A percentile compares a stretch with the other conserved stretches of the same genome.
Conservation (phyloP, 495 filamentous ascomycete species). For the Penicillium roqueforti region DNA sequence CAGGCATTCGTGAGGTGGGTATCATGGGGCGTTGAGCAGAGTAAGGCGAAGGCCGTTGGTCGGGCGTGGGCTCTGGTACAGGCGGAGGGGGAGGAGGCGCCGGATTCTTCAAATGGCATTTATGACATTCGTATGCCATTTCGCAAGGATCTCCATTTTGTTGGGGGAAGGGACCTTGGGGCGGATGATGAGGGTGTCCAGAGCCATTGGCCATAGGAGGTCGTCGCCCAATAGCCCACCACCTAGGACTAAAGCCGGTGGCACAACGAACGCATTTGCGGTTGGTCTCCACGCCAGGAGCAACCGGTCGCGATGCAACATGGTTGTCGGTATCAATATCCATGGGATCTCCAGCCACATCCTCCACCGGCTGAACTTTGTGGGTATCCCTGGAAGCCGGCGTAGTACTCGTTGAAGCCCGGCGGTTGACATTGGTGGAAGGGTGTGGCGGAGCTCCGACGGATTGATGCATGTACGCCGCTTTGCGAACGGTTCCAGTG, state of each 20-base stretch:
- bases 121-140: conserved; percentile 45
- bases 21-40: conserved; percentile 31
- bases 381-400: conserved; percentile 26
- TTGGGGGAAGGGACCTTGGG: conserved; percentile 25
- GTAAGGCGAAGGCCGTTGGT: conserved; percentile 38
- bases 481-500: conserved; percentile 89
- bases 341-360: conserved; percentile 30
- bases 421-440: conserved; percentile 27
- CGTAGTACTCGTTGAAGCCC: conserved; percentile 37
- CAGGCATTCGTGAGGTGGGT: conserved; percentile 29
- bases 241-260: conserved; percentile 38
- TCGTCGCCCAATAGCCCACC: conserved; percentile 40
- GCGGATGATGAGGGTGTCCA: conserved; percentile 22
- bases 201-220: conserved; percentile 31
- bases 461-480: conserved; percentile 58
- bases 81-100: conserved; percentile 15
- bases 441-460: conserved; percentile 33
- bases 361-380: conserved; percentile 29
- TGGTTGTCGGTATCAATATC: conserved; percentile 35
- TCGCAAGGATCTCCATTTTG: conserved; percentile 30
- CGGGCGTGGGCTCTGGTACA: conserved; percentile 31
- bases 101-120: conserved; percentile 47
- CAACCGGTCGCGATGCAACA: conserved; percentile 13
- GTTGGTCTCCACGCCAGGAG: conserved; percentile 14
- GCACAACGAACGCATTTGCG: conserved; percentile 40